These are phyloP conservation scores for Bauhinia variegata DNA, from an alignment of 306 rosid species.

Conservation along the genomic window DNA sequence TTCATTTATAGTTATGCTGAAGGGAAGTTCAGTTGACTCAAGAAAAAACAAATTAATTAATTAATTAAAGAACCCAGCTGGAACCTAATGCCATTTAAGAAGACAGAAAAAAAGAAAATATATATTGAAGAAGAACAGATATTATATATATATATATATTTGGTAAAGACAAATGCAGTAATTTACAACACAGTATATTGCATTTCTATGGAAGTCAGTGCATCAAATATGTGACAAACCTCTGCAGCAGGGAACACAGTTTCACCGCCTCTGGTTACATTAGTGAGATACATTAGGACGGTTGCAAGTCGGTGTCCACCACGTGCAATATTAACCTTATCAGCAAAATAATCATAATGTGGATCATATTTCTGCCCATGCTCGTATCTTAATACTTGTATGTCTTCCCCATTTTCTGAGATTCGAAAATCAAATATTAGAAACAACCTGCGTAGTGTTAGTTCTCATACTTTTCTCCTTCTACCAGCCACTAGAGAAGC, in stretches of 20 bases:
- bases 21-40: conserved; percentile 15
- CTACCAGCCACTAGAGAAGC: conserved; percentile 1
- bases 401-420: conserved; percentile 98
- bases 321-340: conserved; percentile 83
- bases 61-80: conserved; percentile 16
- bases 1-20: conserved; percentile 3
- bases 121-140: neutral
- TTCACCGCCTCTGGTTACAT: conserved; percentile 92
- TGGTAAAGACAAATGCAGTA: conserved; percentile 20
- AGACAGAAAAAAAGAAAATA: conserved; percentile 1
- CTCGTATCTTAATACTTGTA: conserved; percentile 95
- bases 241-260: conserved; percentile 90
- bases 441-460: conserved; percentile 23
- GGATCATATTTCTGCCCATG: conserved; percentile 96
- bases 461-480: neutral
- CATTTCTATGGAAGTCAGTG: neutral
- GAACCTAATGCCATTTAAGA: neutral
- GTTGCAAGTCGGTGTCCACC: conserved; percentile 95
- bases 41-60: conserved; percentile 12
- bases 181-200: neutral
- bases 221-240: conserved; percentile 56
- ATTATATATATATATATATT: too few species aligned
- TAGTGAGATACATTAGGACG: conserved; percentile 89
- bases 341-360: conserved; percentile 85
- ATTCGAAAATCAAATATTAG: conserved; percentile 34